Percentiles rank a stretch among this genome's conserved stretches.
Conservation (phyloP, 139 green algal genomes). For the Micractinium sp. region DNA sequence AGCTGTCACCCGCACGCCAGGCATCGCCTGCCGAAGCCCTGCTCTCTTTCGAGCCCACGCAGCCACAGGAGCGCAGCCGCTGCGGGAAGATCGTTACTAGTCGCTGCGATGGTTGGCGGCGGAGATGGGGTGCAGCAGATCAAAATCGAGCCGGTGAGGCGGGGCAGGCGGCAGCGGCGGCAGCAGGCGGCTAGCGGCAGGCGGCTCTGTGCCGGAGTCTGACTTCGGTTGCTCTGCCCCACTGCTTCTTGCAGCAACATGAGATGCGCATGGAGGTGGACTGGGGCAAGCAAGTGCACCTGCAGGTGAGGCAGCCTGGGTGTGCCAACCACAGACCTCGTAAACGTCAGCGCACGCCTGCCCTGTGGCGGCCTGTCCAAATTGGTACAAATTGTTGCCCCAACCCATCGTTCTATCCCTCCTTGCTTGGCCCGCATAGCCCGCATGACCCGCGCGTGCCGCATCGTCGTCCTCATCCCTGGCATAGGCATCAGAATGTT, state of each 20-base stretch:
- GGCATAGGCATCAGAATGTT: too few relatives aligned
- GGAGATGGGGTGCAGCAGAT: not conserved
- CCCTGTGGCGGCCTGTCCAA: too few relatives aligned
- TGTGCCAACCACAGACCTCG: too few relatives aligned
- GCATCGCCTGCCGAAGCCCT: not conserved
- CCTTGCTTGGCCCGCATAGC: too few relatives aligned
- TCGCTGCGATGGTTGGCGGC: not conserved
- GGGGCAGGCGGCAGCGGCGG: not conserved
- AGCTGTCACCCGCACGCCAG: not conserved
- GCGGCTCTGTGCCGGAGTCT: too few relatives aligned
- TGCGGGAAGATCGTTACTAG: not conserved
- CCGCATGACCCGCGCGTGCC: too few relatives aligned
- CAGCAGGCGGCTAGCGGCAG: not conserved
- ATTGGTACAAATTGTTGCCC: too few relatives aligned
- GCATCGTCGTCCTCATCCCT: too few relatives aligned
- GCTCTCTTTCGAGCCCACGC: not conserved
- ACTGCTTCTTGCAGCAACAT: slow-evolving; percentile 36
- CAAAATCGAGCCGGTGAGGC: not conserved
- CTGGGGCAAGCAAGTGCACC: slow-evolving; percentile 40
- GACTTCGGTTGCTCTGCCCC: too few relatives aligned
- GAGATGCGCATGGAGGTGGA: slow-evolving; percentile 69
- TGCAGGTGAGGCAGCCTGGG: slow-evolving; percentile 44
- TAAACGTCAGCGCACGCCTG: too few relatives aligned
- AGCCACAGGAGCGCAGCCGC: too few relatives aligned
- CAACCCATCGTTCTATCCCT: too few relatives aligned